Conservation (phyloP, 1,139 yeast species). For the Scheffersomyces titani region DNA sequence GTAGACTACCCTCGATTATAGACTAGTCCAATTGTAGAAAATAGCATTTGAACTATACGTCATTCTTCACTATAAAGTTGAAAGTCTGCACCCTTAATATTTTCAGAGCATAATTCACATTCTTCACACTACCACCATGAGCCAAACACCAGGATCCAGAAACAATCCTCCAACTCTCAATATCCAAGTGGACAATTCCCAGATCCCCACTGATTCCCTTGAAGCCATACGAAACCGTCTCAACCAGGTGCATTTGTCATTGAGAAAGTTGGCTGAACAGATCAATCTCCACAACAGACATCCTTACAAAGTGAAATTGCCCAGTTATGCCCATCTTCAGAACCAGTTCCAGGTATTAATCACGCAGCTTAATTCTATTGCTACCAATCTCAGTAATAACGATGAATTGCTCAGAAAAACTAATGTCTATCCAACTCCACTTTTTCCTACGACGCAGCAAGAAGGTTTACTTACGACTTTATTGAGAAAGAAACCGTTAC, state of each 20-base stretch:
- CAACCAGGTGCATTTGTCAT: slow-evolving; percentile 47
- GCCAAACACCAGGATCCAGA: neutral
- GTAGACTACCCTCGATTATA: neutral
- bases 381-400: slow-evolving; percentile 64
- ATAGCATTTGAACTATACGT: neutral
- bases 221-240: slow-evolving; percentile 46
- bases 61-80: neutral
- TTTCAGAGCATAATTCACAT: neutral
- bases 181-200: slow-evolving; percentile 20
- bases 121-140: neutral
- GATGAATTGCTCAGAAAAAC: slow-evolving; percentile 61
- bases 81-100: too few species aligned
- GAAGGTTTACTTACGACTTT: slow-evolving; percentile 81
- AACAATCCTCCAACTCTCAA: neutral
- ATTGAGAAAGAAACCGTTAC: slow-evolving; percentile 80
- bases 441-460: slow-evolving; percentile 82
- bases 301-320: slow-evolving; percentile 38
- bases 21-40: neutral
- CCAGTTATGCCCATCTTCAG: slow-evolving; percentile 53
- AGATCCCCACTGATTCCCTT: slow-evolving; percentile 40
- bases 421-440: slow-evolving; percentile 79
- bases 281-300: slow-evolving; percentile 42
- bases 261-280: slow-evolving; percentile 46
- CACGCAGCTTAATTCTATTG: slow-evolving; percentile 76
- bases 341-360: slow-evolving; percentile 81